A percentile compares a stretch with the other conserved stretches of the same genome.
Evolutionary conservation across 2,329 filamentous ascomycete species (phyloP).

Genomic region (Botryosphaeria dothidea): DNA sequence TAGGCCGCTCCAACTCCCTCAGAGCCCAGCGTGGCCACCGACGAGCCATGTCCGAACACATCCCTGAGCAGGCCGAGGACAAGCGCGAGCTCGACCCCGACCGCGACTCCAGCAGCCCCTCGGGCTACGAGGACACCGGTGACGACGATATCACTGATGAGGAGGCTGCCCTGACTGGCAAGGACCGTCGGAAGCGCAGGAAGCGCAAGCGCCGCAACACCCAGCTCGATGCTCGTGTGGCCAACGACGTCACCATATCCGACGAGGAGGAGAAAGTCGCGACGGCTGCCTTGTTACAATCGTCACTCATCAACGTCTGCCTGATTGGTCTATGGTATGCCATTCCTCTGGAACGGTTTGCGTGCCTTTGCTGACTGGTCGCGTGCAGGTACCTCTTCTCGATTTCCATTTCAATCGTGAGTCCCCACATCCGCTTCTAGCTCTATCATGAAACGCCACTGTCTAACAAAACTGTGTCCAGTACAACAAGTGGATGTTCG

Average conservation of each 20-base stretch:
- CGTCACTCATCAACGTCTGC: constrained; percentile 71
- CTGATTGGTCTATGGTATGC: constrained; percentile 79
- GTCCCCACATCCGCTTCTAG: constrained; percentile 35
- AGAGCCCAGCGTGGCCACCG: constrained; percentile 14
- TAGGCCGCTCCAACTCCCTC: constrained; percentile 19
- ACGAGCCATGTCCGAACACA: constrained; percentile 16
- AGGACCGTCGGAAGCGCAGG: constrained; percentile 69
- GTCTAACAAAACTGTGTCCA: constrained; percentile 36
- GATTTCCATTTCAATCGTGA: constrained; percentile 84
- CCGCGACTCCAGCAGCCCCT: constrained; percentile 38
- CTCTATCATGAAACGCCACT: constrained; percentile 20
- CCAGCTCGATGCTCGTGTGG: constrained; percentile 67
- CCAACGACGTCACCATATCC: constrained; percentile 53
- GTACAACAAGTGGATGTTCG: constrained; percentile 99
- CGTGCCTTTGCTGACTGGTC: constrained; percentile 18
- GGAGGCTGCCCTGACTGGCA: constrained; percentile 79
- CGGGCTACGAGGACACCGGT: constrained; percentile 62
- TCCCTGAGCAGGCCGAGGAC: constrained; percentile 17
- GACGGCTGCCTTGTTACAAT: constrained; percentile 70
- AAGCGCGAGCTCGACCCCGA: constrained; percentile 9
- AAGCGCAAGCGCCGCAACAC: constrained; percentile 69
- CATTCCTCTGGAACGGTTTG: not conserved
- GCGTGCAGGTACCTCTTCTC: constrained; percentile 71
- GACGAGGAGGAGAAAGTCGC: constrained; percentile 73
- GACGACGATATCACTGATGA: constrained; percentile 80